Evolutionary conservation across 2,329 filamentous ascomycete genomes (phyloP), one percentile per base, ranked within the genome.

Genomic region (Onygenales sp.): DNA sequence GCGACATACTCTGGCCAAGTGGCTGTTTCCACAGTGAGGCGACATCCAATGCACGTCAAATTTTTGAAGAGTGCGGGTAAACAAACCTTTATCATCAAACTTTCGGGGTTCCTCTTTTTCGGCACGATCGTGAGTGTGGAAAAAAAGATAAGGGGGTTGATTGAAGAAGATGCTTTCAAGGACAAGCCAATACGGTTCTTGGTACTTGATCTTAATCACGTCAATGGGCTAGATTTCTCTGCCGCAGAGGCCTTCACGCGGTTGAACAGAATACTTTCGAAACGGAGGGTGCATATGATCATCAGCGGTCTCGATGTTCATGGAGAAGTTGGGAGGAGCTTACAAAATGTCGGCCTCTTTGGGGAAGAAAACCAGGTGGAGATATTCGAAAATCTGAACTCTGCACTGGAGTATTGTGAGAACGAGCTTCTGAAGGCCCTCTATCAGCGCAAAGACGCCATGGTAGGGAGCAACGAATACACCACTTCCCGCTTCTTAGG

Each of bases 101-200:
- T 98, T 13, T 86, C 87, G 0, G 92, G 93, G 0, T 97, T 92
- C 64, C 80, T 98, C n/a, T 98, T 98, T 76, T 98, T 98, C 61
- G 93, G 93, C 13, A 97, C 91, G 2, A 95, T 98, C 59, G 92
- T 96, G 51, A 89, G 89, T 47, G 92, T 98, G 0, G 93, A 98
- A 69, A 87, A 89, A 58, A 86, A 86, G 58, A 91, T 97, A 57
- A 82, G 91, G 21, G 82, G 78, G 3, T 74, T 97, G 35, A 84
- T 97, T 46, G 85, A 91, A 32, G 89, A 95, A 33, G 84, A 92
- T 57, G 80, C 84, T 2, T 97, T 96, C 65, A 75, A 77, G 31
- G 75, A 82, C 59, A 80, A 84, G 51, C 90, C 92, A 0, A 93
- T 97, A 65, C 86, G 89, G 59, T 98, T 90, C 66, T 76, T 98